These are phyloP conservation scores for Astrothelium macrocarpum DNA, from an alignment of 495 filamentous ascomycete species.

Conservation along the genomic window DNA sequence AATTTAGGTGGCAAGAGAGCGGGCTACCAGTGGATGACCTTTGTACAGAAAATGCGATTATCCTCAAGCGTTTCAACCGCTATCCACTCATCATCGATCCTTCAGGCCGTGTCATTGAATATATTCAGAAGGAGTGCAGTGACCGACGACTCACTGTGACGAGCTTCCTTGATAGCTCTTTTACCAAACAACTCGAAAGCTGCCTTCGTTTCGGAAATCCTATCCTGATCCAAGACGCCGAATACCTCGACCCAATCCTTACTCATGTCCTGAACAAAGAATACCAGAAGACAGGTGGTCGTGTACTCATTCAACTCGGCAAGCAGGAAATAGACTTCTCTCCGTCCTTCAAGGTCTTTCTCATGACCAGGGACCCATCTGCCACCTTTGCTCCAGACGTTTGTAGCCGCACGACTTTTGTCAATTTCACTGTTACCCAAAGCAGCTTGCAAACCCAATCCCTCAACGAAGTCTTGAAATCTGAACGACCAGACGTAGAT, in stretches of 20 bases:
- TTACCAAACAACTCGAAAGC: conserved; percentile 94
- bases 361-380: conserved; percentile 92
- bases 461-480: conserved; percentile 91
- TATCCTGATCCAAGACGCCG: conserved; percentile 96
- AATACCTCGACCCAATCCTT: conserved; percentile 91
- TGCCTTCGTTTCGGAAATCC: conserved; percentile 96
- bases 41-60: conserved; percentile 96
- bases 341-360: conserved; percentile 87
- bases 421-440: conserved; percentile 98
- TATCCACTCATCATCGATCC: conserved; percentile 98
- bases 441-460: conserved; percentile 98
- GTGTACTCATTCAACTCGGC: conserved; percentile 94
- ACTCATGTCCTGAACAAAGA: conserved; percentile 99
- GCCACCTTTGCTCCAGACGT: conserved; percentile 96
- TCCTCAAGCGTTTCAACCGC: conserved; percentile 93
- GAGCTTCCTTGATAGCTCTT: conserved; percentile 95
- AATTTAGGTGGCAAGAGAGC: conserved; percentile 87
- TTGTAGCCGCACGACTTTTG: conserved; percentile 95
- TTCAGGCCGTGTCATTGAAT: conserved; percentile 86
- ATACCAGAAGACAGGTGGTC: conserved; percentile 97
- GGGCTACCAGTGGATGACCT: conserved; percentile 97
- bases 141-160: conserved; percentile 91
- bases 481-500: conserved; percentile 96
- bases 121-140: conserved; percentile 86
- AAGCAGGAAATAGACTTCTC: conserved; percentile 99